Evolutionary conservation across 2,329 filamentous ascomycete genomes (phyloP).

Genomic region (Pseudopyricularia javanii): DNA sequence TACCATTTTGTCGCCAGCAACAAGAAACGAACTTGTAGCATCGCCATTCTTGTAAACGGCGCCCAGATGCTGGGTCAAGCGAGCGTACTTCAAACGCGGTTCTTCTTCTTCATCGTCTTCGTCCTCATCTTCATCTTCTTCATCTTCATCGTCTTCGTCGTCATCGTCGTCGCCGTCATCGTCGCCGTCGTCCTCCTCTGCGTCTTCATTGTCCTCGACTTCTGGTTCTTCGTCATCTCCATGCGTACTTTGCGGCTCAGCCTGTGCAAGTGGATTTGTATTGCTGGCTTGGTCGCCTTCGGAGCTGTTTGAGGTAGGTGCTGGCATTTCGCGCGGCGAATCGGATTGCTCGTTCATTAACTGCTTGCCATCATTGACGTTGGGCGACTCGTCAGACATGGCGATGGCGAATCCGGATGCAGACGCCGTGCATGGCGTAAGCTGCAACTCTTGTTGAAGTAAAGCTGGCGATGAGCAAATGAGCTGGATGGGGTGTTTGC

Average conservation of each 20-base stretch:
- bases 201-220: constrained; percentile 9
- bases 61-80: constrained; percentile 68
- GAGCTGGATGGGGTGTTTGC: not conserved
- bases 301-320: not conserved
- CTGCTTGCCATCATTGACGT: constrained; percentile 2
- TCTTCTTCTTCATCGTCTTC: constrained; percentile 86
- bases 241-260: not conserved
- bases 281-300: not conserved
- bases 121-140: constrained; percentile 54
- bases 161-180: constrained; percentile 30
- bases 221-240: constrained; percentile 2
- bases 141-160: constrained; percentile 31
- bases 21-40: constrained; percentile 81
- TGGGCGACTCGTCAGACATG: constrained; percentile 7
- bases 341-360: not conserved
- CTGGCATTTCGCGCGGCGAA: not conserved
- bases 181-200: constrained; percentile 11
- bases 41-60: constrained; percentile 88
- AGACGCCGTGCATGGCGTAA: constrained; percentile 5
- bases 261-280: not conserved
- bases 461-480: not conserved
- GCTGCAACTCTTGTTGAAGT: not conserved
- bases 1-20: constrained; percentile 96
- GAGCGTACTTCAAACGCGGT: constrained; percentile 84
- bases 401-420: constrained; percentile 5